Conservation (phyloP, 805 yeast genomes). For the Candida ovalis region DNA sequence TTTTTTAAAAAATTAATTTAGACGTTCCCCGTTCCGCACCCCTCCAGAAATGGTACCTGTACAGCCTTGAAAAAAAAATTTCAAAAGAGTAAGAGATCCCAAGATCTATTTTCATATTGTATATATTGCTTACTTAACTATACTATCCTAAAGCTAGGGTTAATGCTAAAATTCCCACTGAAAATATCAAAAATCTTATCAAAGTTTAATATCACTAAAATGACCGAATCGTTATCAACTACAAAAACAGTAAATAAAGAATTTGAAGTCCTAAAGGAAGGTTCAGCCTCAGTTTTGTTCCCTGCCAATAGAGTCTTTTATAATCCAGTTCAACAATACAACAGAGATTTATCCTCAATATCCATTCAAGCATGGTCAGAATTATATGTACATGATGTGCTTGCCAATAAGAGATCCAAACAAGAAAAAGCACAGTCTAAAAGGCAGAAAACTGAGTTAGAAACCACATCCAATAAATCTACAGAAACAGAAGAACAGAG, state of each 20-base stretch:
- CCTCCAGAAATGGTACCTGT: not conserved
- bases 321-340: conserved; percentile 95
- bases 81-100: not conserved
- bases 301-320: conserved; percentile 89
- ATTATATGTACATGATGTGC: conserved; percentile 41
- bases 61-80: not conserved
- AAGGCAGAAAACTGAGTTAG: conserved; percentile 12
- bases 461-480: conserved; percentile 9
- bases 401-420: conserved; percentile 26
- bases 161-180: not conserved
- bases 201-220: not conserved
- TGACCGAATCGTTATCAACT: not conserved
- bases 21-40: not conserved
- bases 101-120: not conserved
- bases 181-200: not conserved
- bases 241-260: conserved; percentile 16
- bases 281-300: conserved; percentile 76
- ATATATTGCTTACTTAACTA: too few relatives aligned
- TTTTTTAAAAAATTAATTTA: not conserved
- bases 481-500: conserved; percentile 3
- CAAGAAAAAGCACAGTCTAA: conserved; percentile 17
- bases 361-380: conserved; percentile 87
- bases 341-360: conserved; percentile 82
- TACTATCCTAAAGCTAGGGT: too few relatives aligned
- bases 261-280: conserved; percentile 53